Evolutionary conservation across 768 basidiomycete genomes (phyloP), one percentile per base, ranked within the genome.

Genomic region (Mrakia blollopis): DNA sequence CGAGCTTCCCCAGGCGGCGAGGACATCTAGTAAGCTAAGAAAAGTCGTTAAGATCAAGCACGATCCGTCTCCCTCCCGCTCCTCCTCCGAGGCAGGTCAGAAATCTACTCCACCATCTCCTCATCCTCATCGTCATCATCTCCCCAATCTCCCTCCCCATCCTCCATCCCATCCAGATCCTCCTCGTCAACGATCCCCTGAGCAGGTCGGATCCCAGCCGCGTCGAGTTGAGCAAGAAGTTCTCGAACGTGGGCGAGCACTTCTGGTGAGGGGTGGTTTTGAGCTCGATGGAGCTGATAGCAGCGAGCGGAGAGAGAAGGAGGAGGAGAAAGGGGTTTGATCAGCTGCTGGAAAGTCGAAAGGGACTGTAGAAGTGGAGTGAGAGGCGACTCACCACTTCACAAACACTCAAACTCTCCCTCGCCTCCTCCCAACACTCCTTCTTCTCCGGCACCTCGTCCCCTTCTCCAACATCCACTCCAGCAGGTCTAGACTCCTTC

Each of bases 351-450:
- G 25, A n/a, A 37, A 50, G 23, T n/a, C n/a, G 41, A 16, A 21
- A 60, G 37, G 50, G 67, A 37, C 32, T 41, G 35, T 30, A 62
- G 25, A n/a, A n/a, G 7, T 0, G 21, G 52, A n/a, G 11, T n/a
- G 37, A 54, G 72, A 73, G 16, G 63, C 21, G 32, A 78, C 77
- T 35, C 44, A 78, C 77, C 14, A 72, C 28, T 9, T 60, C 73
- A 35, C 77, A 78, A 32, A 74, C 69, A 44, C 54, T 78, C 60
- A 78, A 70, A 14, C 39, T 54, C 77, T 78, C 77, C 44, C 77
- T 74, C 11, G 77, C 73, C 69, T 78, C 77, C 72, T 78, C 77
- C 77, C 77, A 78, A 50, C 77, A 78, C n/a, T 78, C 77, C 39
- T 68, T 61, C 67, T 72, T 60, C 28, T 65, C 54, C 28, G 30